These are phyloP conservation scores for Botrytis porri DNA, from an alignment of 2,329 filamentous ascomycete species.

Conservation along the genomic window DNA sequence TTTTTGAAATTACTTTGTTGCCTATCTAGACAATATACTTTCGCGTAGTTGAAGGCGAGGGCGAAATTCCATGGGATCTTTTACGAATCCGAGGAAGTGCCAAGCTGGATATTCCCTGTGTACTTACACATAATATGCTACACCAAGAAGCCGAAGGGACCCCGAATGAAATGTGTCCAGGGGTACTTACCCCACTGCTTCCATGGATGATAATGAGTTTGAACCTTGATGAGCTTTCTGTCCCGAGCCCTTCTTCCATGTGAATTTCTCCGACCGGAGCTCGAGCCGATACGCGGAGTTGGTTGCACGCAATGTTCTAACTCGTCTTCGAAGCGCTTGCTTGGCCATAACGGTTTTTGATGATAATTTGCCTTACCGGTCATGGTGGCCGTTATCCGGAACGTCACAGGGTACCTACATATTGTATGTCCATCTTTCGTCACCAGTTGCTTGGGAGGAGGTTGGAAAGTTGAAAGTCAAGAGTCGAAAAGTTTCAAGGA, in stretches of 20 bases:
- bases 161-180: background rate
- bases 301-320: background rate
- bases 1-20: background rate
- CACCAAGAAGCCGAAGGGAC: background rate
- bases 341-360: background rate
- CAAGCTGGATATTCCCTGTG: background rate
- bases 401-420: background rate
- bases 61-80: background rate
- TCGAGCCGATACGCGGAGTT: background rate
- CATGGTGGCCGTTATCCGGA: background rate
- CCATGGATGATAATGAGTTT: background rate
- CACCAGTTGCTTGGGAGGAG: background rate
- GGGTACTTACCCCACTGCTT: background rate
- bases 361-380: background rate
- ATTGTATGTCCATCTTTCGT: background rate
- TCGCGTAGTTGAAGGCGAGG: background rate
- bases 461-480: background rate
- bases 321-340: background rate
- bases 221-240: background rate
- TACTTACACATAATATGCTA: background rate
- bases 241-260: background rate
- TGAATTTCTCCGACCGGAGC: background rate
- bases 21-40: background rate
- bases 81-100: background rate
- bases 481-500: background rate